These are phyloP conservation scores for Suillus bovinus DNA, from an alignment of 768 basidiomycete genomes.

Conservation along the genomic window DNA sequence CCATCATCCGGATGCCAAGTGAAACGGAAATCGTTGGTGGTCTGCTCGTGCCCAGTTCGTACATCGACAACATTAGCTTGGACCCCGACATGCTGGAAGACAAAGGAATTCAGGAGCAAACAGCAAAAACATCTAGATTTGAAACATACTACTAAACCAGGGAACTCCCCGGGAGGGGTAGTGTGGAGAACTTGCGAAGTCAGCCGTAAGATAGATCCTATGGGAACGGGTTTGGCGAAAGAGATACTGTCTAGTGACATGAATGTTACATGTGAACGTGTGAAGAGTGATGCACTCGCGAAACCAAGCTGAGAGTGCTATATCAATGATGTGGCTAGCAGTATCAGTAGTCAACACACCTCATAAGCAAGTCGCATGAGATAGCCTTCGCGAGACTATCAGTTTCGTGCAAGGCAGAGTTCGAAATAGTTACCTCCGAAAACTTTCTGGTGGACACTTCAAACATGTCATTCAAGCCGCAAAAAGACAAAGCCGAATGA, in stretches of 20 bases:
- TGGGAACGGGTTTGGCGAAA: slow-evolving; percentile 79
- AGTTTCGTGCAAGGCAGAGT: not conserved
- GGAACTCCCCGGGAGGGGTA: slow-evolving; percentile 25
- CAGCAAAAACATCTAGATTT: not conserved
- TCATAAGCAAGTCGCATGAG: slow-evolving; percentile 73
- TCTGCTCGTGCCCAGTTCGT: slow-evolving; percentile 60
- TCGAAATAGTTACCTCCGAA: slow-evolving; percentile 60
- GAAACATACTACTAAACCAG: slow-evolving; percentile 58
- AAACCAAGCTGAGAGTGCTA: slow-evolving; percentile 58
- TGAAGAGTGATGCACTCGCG: slow-evolving; percentile 69
- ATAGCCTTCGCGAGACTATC: slow-evolving; percentile 34
- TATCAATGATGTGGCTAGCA: not conserved
- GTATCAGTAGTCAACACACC: slow-evolving; percentile 33
- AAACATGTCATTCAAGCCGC: slow-evolving; percentile 2
- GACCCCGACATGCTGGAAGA: slow-evolving; percentile 64
- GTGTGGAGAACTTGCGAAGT: slow-evolving; percentile 70
- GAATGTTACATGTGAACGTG: slow-evolving; percentile 65
- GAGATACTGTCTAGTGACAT: slow-evolving; percentile 79
- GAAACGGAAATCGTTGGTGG: slow-evolving; percentile 77
- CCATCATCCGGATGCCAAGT: slow-evolving; percentile 60
- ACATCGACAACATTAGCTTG: slow-evolving; percentile 73
- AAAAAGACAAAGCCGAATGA: not conserved
- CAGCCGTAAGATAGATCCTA: slow-evolving; percentile 78
- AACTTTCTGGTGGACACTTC: slow-evolving; percentile 77
- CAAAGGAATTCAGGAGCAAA: not conserved